These are phyloP conservation scores for Yamadazyma laniorum DNA, from an alignment of 805 yeast genomes.

Conservation along the genomic window DNA sequence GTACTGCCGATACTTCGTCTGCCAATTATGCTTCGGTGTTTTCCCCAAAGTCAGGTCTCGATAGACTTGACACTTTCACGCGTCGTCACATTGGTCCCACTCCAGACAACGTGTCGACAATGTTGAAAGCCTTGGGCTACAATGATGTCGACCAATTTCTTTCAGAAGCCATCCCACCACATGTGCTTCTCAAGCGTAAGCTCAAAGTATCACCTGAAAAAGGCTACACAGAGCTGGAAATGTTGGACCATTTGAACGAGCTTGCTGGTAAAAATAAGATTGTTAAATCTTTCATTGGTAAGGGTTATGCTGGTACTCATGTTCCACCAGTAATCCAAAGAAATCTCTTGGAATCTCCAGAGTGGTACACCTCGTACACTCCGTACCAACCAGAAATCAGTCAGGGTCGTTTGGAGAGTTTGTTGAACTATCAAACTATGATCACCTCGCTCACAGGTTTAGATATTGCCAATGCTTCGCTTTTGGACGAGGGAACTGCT, in stretches of 20 bases:
- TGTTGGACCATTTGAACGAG: slow-evolving; percentile 62
- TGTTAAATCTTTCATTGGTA: slow-evolving; percentile 79
- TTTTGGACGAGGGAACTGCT: slow-evolving; percentile 95
- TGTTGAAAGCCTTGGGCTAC: slow-evolving; percentile 69
- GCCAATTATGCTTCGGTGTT: slow-evolving; percentile 47
- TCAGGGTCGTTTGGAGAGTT: slow-evolving; percentile 90
- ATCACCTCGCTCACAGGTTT: slow-evolving; percentile 88
- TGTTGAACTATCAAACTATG: slow-evolving; percentile 91
- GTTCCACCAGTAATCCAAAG: slow-evolving; percentile 92
- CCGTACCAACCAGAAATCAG: slow-evolving; percentile 98
- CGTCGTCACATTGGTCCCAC: slow-evolving; percentile 90
- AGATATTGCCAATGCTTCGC: slow-evolving; percentile 91
- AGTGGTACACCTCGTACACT: slow-evolving; percentile 98
- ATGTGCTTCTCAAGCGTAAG: slow-evolving; percentile 66
- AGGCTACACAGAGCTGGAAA: slow-evolving; percentile 81
- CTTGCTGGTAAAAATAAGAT: slow-evolving; percentile 77
- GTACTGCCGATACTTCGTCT: slow-evolving; percentile 55
- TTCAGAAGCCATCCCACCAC: slow-evolving; percentile 69
- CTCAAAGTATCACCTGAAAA: slow-evolving; percentile 63
- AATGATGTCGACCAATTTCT: slow-evolving; percentile 69
- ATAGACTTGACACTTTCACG: slow-evolving; percentile 73
- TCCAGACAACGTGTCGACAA: slow-evolving; percentile 56
- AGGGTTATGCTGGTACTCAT: slow-evolving; percentile 89
- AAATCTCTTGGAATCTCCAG: slow-evolving; percentile 88
- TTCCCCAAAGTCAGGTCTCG: slow-evolving; percentile 31